These are phyloP conservation scores for Westerdykella ornata DNA, from an alignment of 2,329 filamentous ascomycete species.

Conservation along the genomic window DNA sequence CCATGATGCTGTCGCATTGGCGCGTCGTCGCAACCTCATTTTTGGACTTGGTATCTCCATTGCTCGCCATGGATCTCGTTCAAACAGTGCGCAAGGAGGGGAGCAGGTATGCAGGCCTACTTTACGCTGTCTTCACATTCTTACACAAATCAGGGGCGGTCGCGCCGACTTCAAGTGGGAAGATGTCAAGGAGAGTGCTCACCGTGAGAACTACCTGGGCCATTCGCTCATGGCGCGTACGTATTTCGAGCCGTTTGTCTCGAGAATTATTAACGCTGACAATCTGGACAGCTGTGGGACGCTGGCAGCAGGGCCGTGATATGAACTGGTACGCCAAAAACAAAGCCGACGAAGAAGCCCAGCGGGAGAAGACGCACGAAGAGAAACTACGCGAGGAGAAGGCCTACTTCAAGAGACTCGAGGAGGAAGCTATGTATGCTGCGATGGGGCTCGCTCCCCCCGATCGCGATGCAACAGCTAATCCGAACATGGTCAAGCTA, in stretches of 20 bases:
- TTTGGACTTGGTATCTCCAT: no score
- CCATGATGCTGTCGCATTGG: no score
- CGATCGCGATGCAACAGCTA: slow-evolving; percentile 52
- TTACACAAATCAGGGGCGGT: slow-evolving; percentile 57
- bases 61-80: slow-evolving; percentile 73
- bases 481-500: slow-evolving; percentile 58
- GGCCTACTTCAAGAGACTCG: slow-evolving; percentile 76
- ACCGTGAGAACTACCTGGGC: slow-evolving; percentile 86
- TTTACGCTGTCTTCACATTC: neutral
- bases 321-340: slow-evolving; percentile 59
- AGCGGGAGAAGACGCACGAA: slow-evolving; percentile 51
- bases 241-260: slow-evolving; percentile 5
- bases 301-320: slow-evolving; percentile 78
- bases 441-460: slow-evolving; percentile 75
- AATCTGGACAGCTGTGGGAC: slow-evolving; percentile 56
- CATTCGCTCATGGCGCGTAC: slow-evolving; percentile 77
- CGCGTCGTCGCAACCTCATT: no score
- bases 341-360: slow-evolving; percentile 42
- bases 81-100: slow-evolving; percentile 88
- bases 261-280: slow-evolving; percentile 2
- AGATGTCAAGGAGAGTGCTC: slow-evolving; percentile 76
- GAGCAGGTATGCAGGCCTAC: slow-evolving; percentile 49
- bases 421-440: slow-evolving; percentile 81
- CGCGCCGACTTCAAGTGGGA: slow-evolving; percentile 93
- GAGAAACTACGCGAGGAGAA: slow-evolving; percentile 63